Evolutionary conservation across 2,329 filamentous ascomycete species (phyloP).

Genomic region (Atkinsonella texensis): DNA sequence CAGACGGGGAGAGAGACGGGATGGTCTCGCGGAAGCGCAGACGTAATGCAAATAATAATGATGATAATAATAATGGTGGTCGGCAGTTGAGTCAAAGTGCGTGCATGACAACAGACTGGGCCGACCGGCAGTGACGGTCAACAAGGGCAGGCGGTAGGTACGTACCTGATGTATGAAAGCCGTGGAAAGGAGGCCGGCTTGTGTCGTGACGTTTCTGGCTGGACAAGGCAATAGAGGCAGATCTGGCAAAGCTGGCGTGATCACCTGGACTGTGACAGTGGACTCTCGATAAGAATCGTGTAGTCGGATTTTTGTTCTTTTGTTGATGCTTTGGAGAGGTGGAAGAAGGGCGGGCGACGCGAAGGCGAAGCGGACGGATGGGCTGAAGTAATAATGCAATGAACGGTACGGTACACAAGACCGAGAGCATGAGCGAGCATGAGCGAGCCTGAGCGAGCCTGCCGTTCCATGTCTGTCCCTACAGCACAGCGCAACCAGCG

Average conservation of each 20-base stretch:
- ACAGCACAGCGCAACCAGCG: neutral
- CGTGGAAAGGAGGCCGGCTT: constrained; percentile 14
- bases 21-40: neutral
- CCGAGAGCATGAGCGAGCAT: neutral
- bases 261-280: constrained; percentile 48
- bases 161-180: constrained; percentile 22
- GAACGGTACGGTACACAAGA: neutral
- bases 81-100: constrained; percentile 10
- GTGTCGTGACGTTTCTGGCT: constrained; percentile 11
- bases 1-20: too few relatives aligned
- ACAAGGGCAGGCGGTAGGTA: constrained; percentile 9
- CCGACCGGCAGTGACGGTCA: constrained; percentile 1
- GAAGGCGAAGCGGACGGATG: constrained; percentile 17
- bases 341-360: constrained; percentile 24
- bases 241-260: constrained; percentile 38
- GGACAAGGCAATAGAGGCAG: constrained; percentile 16
- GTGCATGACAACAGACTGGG: neutral
- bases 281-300: constrained; percentile 41
- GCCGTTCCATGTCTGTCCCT: neutral
- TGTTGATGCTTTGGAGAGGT: constrained; percentile 35
- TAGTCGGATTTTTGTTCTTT: constrained; percentile 38
- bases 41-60: neutral
- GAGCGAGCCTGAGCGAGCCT: neutral
- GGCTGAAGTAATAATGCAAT: constrained; percentile 11
- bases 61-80: neutral